phyloP scores from a whole-genome alignment of 1,139 yeast genomes.

The Dujonia santamariae region DNA sequence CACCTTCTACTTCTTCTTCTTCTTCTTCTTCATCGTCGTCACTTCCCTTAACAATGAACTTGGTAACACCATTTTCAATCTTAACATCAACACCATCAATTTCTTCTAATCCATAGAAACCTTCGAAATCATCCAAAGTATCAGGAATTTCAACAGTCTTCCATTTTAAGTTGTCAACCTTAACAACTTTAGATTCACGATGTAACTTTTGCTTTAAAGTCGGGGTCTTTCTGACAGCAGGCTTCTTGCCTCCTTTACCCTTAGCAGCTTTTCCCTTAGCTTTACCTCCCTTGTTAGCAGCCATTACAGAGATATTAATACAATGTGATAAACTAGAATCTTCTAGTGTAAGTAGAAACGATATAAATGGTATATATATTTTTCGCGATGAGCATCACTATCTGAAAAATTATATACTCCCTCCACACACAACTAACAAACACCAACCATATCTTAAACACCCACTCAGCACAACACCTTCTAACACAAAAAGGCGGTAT shows the following conservation, averaged over 20 bases:
- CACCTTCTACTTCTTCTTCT: constrained; percentile 11
- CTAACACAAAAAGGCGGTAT: too few relatives aligned
- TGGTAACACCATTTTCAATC: constrained; percentile 60
- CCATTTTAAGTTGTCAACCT: constrained; percentile 64
- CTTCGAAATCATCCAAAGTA: constrained; percentile 81
- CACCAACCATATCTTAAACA: background rate
- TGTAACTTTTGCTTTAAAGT: constrained; percentile 31
- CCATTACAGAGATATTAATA: too few relatives aligned
- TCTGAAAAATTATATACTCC: background rate
- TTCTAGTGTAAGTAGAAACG: too few relatives aligned
- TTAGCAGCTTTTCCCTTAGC: too few relatives aligned
- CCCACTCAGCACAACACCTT: too few relatives aligned
- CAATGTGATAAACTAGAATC: too few relatives aligned
- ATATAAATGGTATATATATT: background rate
- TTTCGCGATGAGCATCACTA: constrained; percentile 4
- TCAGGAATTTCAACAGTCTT: constrained; percentile 80
- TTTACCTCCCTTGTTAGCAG: too few relatives aligned
- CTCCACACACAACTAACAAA: background rate
- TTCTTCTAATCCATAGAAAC: constrained; percentile 90
- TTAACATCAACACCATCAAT: constrained; percentile 87
- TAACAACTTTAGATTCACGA: constrained; percentile 41
- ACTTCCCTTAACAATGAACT: constrained; percentile 54
- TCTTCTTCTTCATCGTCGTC: constrained; percentile 14
- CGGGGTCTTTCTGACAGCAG: constrained; percentile 18
- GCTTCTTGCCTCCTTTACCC: too few relatives aligned